These are phyloP conservation scores for Allium cepa DNA, from an alignment of 106 monocot species.

Conservation along the genomic window DNA sequence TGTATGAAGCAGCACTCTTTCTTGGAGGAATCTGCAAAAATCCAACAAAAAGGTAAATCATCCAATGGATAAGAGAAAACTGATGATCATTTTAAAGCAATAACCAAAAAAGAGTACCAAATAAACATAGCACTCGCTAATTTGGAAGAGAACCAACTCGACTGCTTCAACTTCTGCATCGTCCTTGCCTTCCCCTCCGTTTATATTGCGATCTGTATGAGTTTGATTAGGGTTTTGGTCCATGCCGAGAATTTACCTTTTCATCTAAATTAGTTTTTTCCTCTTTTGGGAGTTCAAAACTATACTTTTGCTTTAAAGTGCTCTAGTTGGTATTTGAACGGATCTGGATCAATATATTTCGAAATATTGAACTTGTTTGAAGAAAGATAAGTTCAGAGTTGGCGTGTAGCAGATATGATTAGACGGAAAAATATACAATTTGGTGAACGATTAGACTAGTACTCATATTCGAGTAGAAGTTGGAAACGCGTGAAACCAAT, in stretches of 20 bases:
- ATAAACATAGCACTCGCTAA: constrained; percentile 93
- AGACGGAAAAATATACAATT: too few species aligned
- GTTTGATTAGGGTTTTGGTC: constrained; percentile 4
- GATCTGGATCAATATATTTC: too few species aligned
- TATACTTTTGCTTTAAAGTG: neutral
- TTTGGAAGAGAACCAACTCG: constrained; percentile 82
- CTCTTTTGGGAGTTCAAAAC: neutral
- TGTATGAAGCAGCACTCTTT: constrained; percentile 87
- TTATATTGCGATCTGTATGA: neutral
- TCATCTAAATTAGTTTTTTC: neutral
- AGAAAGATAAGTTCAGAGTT: too few species aligned
- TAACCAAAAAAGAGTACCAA: constrained; percentile 29
- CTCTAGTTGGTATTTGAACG: too few species aligned
- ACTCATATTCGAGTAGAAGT: too few species aligned
- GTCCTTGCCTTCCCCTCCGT: constrained; percentile 11
- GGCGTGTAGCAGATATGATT: too few species aligned
- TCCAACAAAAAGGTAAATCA: constrained; percentile 6
- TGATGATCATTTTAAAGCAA: too few species aligned
- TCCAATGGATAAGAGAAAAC: too few species aligned
- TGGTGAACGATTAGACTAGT: too few species aligned
- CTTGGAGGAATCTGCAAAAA: constrained; percentile 71
- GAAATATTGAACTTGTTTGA: too few species aligned
- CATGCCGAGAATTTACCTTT: neutral
- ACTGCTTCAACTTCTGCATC: constrained; percentile 24
- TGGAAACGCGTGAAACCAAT: too few species aligned